Percentiles rank a stretch among this genome's conserved stretches.
phyloP scores from a whole-genome alignment of 2,329 filamentous ascomycete species.

The Hypoxylon sp. region DNA sequence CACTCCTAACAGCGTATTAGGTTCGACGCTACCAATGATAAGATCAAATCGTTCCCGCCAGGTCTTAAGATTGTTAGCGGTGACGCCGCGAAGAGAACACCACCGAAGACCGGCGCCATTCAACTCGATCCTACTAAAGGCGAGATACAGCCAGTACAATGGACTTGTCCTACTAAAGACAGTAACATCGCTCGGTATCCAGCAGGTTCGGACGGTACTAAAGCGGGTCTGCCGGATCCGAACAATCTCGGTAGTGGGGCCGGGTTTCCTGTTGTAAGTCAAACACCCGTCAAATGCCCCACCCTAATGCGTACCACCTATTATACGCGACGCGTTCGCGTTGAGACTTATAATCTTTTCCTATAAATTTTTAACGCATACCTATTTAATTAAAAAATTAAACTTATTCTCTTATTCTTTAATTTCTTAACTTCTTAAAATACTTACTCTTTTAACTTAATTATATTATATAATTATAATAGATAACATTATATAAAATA shows the following conservation, averaged over 20 bases:
- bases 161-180: constrained; percentile 69
- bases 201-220: constrained; percentile 66
- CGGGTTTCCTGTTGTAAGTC: constrained; percentile 75
- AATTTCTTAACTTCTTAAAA: no score
- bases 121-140: constrained; percentile 68
- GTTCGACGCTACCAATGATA: constrained; percentile 74
- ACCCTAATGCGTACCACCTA: no score
- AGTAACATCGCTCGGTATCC: constrained; percentile 66
- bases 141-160: constrained; percentile 68
- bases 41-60: constrained; percentile 76
- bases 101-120: constrained; percentile 64
- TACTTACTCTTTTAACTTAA: no score
- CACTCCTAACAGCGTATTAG: constrained; percentile 49
- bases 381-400: no score
- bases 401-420: no score
- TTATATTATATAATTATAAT: no score
- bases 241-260: constrained; percentile 68
- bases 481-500: no score
- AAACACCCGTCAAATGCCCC: no score
- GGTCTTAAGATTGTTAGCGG: constrained; percentile 80
- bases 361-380: no score
- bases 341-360: no score
- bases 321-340: no score
- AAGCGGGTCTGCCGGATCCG: constrained; percentile 67
- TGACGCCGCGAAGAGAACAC: constrained; percentile 69